A percentile compares a stretch with the other conserved stretches of the same genome.
These are phyloP conservation scores for Wickerhamomyces sp. DNA, from an alignment of 1,139 yeast genomes.

Conservation along the genomic window DNA sequence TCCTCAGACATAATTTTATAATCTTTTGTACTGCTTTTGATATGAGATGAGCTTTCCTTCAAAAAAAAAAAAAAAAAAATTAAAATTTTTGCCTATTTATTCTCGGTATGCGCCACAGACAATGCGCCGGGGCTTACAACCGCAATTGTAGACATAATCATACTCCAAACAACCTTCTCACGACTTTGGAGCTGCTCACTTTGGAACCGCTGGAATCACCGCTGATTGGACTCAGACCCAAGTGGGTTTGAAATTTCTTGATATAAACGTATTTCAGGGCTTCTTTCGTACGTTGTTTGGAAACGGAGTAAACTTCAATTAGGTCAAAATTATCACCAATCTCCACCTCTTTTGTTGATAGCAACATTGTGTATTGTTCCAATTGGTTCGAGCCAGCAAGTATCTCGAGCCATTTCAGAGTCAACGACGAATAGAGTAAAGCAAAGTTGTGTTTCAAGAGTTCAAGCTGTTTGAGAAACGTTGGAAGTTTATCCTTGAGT, in stretches of 20 bases:
- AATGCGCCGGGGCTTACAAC: neutral
- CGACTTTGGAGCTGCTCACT: slow-evolving; percentile 25
- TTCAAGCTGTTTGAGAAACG: slow-evolving; percentile 17
- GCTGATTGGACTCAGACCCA: neutral
- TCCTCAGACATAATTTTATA: slow-evolving; percentile 8
- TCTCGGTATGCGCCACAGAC: slow-evolving; percentile 4
- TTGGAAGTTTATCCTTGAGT: slow-evolving; percentile 28
- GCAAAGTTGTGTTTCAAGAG: slow-evolving; percentile 18
- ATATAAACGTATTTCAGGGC: slow-evolving; percentile 27
- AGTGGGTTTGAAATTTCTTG: neutral
- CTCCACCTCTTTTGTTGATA: slow-evolving; percentile 12
- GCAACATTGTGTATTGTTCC: slow-evolving; percentile 19
- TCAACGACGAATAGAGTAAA: slow-evolving; percentile 19
- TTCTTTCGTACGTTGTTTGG: slow-evolving; percentile 25
- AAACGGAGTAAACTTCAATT: slow-evolving; percentile 26
- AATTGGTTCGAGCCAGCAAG: slow-evolving; percentile 26
- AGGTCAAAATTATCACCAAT: slow-evolving; percentile 31
- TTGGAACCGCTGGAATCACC: slow-evolving; percentile 1
- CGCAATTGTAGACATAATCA: slow-evolving; percentile 7
- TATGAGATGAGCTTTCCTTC: slow-evolving; percentile 16
- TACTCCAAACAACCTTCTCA: slow-evolving; percentile 29
- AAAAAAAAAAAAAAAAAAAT: too few relatives aligned
- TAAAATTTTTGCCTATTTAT: slow-evolving; percentile 6
- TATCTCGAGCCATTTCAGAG: slow-evolving; percentile 25
- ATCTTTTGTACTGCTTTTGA: neutral